A percentile compares a stretch with the other conserved stretches of the same genome.
Conservation (phyloP, 345 rosid species). For the Ailanthus altissimus region DNA sequence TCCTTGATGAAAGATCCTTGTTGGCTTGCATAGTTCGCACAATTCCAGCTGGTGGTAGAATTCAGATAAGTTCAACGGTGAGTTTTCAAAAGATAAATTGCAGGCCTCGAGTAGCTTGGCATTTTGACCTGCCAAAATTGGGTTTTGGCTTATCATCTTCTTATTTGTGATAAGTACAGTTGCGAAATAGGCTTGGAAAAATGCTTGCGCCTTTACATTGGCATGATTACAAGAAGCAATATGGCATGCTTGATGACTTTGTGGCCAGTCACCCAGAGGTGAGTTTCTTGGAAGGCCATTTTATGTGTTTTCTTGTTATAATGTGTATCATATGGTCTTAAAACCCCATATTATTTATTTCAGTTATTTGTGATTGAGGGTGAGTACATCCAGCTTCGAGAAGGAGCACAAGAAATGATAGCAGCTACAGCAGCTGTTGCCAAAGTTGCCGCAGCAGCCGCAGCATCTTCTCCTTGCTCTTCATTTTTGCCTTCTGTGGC, state of each 20-base stretch:
- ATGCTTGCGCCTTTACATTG: conserved; percentile 97
- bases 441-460: conserved; percentile 90
- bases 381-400: conserved; percentile 79
- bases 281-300: conserved; percentile 24
- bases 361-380: conserved; percentile 90
- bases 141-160: background rate
- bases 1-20: conserved; percentile 85
- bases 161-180: conserved; percentile 46
- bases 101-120: conserved; percentile 3
- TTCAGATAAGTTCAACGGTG: conserved; percentile 84
- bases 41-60: conserved; percentile 92
- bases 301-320: background rate
- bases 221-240: conserved; percentile 92
- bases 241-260: conserved; percentile 95
- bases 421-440: conserved; percentile 93
- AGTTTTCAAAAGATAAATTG: conserved; percentile 23
- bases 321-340: conserved; percentile 10
- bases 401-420: conserved; percentile 93
- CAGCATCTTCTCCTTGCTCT: conserved; percentile 66
- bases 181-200: conserved; percentile 88
- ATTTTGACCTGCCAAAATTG: conserved; percentile 4
- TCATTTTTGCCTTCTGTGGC: conserved; percentile 76
- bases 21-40: conserved; percentile 94
- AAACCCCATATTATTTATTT: conserved; percentile 23
- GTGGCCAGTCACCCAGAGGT: conserved; percentile 81